These are phyloP conservation scores for Pyrenophora teres DNA, from an alignment of 2,329 filamentous ascomycete species.

Conservation along the genomic window DNA sequence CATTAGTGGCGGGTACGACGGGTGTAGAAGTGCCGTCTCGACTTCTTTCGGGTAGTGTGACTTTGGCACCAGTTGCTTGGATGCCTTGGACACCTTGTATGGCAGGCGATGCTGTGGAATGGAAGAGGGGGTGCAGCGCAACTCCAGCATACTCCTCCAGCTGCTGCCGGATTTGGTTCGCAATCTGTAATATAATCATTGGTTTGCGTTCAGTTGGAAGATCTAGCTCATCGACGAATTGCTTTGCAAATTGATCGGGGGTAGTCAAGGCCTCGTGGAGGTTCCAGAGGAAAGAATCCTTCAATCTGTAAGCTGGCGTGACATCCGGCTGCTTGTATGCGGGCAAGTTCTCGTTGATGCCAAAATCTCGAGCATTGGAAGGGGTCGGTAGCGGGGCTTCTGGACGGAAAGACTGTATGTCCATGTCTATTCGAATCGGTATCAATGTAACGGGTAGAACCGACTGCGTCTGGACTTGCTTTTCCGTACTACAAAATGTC, in stretches of 20 bases:
- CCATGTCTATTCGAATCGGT: constrained; percentile 94
- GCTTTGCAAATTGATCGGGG: constrained; percentile 92
- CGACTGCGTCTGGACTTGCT: constrained; percentile 68
- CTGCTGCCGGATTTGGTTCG: constrained; percentile 91
- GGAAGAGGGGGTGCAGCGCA: constrained; percentile 89
- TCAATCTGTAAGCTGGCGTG: constrained; percentile 83
- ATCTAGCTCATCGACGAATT: constrained; percentile 89
- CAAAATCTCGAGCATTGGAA: constrained; percentile 60
- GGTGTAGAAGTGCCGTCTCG: constrained; percentile 58
- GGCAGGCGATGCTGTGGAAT: constrained; percentile 54
- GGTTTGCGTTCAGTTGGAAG: constrained; percentile 72
- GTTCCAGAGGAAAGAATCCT: constrained; percentile 98
- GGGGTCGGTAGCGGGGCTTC: constrained; percentile 67
- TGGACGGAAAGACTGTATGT: constrained; percentile 78
- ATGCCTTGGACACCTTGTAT: constrained; percentile 38
- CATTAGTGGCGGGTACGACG: constrained; percentile 53
- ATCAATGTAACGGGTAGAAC: constrained; percentile 87
- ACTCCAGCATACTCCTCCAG: constrained; percentile 95
- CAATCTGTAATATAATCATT: constrained; percentile 76
- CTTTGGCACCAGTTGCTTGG: constrained; percentile 37
- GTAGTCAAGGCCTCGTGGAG: constrained; percentile 92
- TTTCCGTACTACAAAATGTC: constrained; percentile 55
- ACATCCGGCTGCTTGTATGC: constrained; percentile 80
- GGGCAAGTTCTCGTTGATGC: constrained; percentile 72
- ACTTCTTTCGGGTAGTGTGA: constrained; percentile 50